Evolutionary conservation across 2,329 filamentous ascomycete genomes (phyloP), one percentile per base, ranked within the genome.

Genomic region (Trichoderma oligosporum): DNA sequence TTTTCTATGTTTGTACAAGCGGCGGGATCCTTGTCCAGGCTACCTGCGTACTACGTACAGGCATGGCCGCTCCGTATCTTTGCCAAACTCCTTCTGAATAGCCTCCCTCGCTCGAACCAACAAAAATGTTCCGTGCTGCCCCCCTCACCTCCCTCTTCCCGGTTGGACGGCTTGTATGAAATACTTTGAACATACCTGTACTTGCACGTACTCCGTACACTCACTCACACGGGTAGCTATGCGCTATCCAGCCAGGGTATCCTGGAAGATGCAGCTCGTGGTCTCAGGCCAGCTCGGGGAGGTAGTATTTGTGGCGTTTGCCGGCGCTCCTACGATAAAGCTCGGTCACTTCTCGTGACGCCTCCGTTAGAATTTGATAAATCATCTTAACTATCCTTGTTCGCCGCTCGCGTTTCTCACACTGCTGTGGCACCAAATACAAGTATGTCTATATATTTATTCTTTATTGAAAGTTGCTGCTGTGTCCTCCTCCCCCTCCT

Each of bases 161-260:
- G 41, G 20, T 25, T 44, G 22, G 7, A 44, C 9, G 27, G 27
- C 27, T 6, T 11, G n/a, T 22, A 44, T 25, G 22, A 8, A 46
- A 31, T 7, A 9, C 12, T 25, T 46, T 16, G 9, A 18, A 31
- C 12, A 27, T 9, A 18, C 1, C 20, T 14, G 9, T 9, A 7
- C 12, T 12, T n/a, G 20, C 41, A n/a, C 41, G 8, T 25, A 24
- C 51, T n/a, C n/a, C n/a, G n/a, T n/a, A n/a, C n/a, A n/a, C n/a
- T n/a, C n/a, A n/a, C n/a, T n/a, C n/a, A n/a, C n/a, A n/a, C n/a
- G n/a, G n/a, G n/a, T n/a, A n/a, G 51, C 11, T 38, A 53, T 54
- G 51, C 51, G 51, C 39, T 18, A 44, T n/a, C 39, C 51, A 29
- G 39, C 51, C 39, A 16, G 51, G 51, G 51, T 36, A 54, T 45